Evolutionary conservation across 2,329 filamentous ascomycete species (phyloP), one percentile per base, ranked within the genome.

Genomic region (Alternaria sp.): DNA sequence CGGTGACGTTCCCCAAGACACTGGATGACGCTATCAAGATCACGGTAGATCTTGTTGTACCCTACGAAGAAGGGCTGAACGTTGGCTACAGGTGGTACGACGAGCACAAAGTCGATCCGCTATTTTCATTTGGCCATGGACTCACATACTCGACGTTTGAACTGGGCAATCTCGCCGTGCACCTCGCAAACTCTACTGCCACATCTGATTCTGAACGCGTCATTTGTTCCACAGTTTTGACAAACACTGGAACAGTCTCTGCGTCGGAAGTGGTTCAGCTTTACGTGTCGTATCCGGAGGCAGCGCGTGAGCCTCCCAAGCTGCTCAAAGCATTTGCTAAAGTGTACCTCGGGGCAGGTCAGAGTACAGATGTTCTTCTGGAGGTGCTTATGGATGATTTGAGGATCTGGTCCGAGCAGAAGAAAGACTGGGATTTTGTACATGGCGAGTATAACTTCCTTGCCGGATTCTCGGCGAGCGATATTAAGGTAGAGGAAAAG

Each of bases 81-180:
- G 47, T 51, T 6, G 47, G 47, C 1, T 51, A 51, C n/a, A 18
- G 47, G n/a, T 33, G 15, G 23, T 51, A 21, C 26, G 26, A 51
- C 1, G 11, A 14, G 11, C n/a, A n/a, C 18, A 26, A 83, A 83
- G 15, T 93, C 92, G 1, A 89, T 90, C 1, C 44, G 15, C 12
- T 49, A 1, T 97, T 90, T 74, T 90, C 92, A 44, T 97, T 97
- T 69, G 94, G 94, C 0, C 93, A 89, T 61, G 94, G 94, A 0
- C 84, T 97, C 2, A 92, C 89, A 56, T 96, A 95, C 81, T 93
- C 92, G 0, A 86, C 85, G 7, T 85, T 92, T 58, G 30, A 47
- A 12, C 23, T 57, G 5, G 30, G 12, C 18, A 18, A 6, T 37
- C n/a, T 57, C 6, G 44, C 43, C 0, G 28, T 49, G 23, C 56